Evolutionary conservation across 805 yeast species (phyloP), one percentile per base, ranked within the genome.

Genomic region (Metschnikowia lochheadii): DNA sequence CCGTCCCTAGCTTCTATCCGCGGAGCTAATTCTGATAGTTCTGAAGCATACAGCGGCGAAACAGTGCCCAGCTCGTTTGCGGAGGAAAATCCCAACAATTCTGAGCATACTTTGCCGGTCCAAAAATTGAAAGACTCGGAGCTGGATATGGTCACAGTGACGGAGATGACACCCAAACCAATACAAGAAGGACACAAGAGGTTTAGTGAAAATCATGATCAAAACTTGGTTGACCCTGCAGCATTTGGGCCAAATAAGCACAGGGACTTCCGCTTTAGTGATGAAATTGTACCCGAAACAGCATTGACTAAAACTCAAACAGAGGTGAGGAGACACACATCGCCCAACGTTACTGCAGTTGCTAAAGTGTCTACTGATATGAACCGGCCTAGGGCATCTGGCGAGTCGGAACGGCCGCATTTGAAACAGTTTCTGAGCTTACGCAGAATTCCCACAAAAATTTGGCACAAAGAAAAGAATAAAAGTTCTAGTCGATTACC

Each of bases 51-150:
- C 40, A 51, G 57, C 41, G 52, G 54, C 23, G 61, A 57, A 21
- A 57, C 61, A 1, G 46, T 46, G 3, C 61, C 59, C 21, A 57
- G 59, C 31, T 56, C 59, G 11, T 37, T 57, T 3, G 56, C 52
- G n/a, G 59, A 57, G n/a, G 59, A 57, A 5, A 31, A 36, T 35
- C 46, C 36, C 29, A 51, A 50, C 45, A 50, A 36, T 11, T 50
- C 56, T 3, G 43, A 47, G 15, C 40, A 44, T 20, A 51, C 55
- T 11, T 42, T 53, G 23, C 38, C 44, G 46, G 34, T 26, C 10
- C 46, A 23, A n/a, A 54, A 49, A 46, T 36, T 37, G 31, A 48
- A 44, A 37, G 54, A 45, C 36, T 41, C 50, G 15, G 57, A 50
- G 36, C 56, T 56, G 56, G 56, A 56, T 39, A 40, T 48, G 37